Base-by-base conservation (phyloP, 371 early-diverging fungal genomes). In the Phascolomyces articulosus region DNA sequence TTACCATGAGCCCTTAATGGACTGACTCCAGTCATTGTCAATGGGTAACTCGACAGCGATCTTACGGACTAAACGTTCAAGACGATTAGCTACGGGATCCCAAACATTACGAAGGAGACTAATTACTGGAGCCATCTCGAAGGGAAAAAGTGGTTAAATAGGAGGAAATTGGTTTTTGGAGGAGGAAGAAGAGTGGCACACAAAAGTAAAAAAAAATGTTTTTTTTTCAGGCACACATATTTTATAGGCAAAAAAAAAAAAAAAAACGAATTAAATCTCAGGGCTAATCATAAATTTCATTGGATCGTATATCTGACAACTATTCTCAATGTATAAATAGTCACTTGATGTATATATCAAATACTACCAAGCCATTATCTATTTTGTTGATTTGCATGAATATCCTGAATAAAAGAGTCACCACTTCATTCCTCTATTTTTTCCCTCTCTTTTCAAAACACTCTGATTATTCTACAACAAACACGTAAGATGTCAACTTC, bases 1-100 rank as follows among this genome's bases (percentile, higher is more conserved):
- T 67, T 82, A 87, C 86, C 87, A 85, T 16, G 85, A 83, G 0
- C 84, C 86, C 21, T 82, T 71, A 40, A 75, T 67, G 26, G 86
- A 85, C 41, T 83, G 75, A 9, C 70, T 59, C 85, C 85, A 84
- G 63, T 87, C 83, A 0, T 81, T 80, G 47, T 87, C 86, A 18
- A 73, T 64, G 29, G 86, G 79, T 54, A 87, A 74, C 29, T 85
- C 80, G 23, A 74, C 82, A n/a, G 85, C 84, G 31, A 87, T 76
- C 31, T 65, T 64, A 55, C 65, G 69, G 27, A 75, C 64, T 71
- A 72, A 74, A 49, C 53, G 60, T 49, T 75, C 85, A 21, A 84
- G 65, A 34, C 67, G 64, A 38, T 41, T 48, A 1, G 68, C 65
- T 13, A 68, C 55, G 40, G 78, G 73, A 34, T 79, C 77, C 62